Percentiles rank a stretch among this genome's conserved stretches.
phyloP scores from a whole-genome alignment of 2,329 filamentous ascomycete genomes.

The Alternaria arborescens region DNA sequence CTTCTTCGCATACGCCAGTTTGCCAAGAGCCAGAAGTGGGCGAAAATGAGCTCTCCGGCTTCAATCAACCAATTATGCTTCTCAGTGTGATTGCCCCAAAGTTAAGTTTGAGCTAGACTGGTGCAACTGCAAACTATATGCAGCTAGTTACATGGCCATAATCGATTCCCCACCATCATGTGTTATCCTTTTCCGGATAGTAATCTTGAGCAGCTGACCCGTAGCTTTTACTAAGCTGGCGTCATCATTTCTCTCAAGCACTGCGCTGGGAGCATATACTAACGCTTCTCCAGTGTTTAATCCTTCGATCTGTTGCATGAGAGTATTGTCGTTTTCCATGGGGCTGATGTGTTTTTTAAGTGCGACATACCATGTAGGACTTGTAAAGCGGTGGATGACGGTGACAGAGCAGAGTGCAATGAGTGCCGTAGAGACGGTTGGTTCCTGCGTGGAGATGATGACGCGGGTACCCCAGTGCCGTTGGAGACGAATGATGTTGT shows the following conservation, averaged over 20 bases:
- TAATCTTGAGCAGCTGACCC: slow-evolving; percentile 25
- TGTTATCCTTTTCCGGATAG: slow-evolving; percentile 38
- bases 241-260: background rate
- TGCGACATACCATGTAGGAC: background rate
- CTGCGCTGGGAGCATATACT: background rate
- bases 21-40: background rate
- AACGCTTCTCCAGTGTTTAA: background rate
- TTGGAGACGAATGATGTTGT: no score
- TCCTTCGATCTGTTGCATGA: background rate
- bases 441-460: slow-evolving; percentile 80
- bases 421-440: slow-evolving; percentile 72
- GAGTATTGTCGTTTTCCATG: background rate
- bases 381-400: slow-evolving; percentile 68
- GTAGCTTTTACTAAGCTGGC: background rate
- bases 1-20: no score
- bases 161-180: slow-evolving; percentile 51
- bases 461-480: slow-evolving; percentile 74
- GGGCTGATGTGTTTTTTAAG: background rate
- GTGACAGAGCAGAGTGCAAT: slow-evolving; percentile 77
- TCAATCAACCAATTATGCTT: background rate
- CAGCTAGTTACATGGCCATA: background rate
- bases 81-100: background rate
- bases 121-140: background rate
- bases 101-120: background rate
- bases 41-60: background rate